Evolutionary conservation across 768 basidiomycete genomes (phyloP), one percentile per base, ranked within the genome.

Genomic region (Guyanaporus albipodus): DNA sequence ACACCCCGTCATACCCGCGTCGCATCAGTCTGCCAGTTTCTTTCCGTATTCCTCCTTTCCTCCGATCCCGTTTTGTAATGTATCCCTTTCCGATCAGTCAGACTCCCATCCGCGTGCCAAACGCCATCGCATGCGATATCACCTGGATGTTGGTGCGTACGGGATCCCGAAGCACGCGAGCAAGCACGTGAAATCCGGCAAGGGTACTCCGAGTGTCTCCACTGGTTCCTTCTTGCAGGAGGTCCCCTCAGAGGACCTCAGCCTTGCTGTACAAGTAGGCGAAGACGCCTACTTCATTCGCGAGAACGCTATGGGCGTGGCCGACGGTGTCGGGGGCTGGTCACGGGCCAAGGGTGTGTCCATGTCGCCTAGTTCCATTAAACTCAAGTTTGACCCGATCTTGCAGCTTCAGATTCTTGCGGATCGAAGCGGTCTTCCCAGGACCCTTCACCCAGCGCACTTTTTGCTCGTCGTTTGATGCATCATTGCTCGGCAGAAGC

Each of bases 291-390:
- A 92, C 60, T 91, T 91, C 52, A 68, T 90, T 6, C 71, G 79
- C 6, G 78, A 83, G 47, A 87, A 92, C 60, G 88, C 91, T 6
- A 84, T 98, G 74, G 94, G 94, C 15, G 85, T 98, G 8, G 91
- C 93, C 4, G 94, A 97, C 61, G 94, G 94, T 24, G 94, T 97
- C 1, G 94, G 94, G 0, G 93, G 93, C 0, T 96, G 92, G 93
- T 76, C 83, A 8, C 67, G 72, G 47, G 59, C 64, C 29, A 73
- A 57, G 48, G 65, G 62, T 59, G 46, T 63, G 72, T 73, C 56
- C 17, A 68, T 57, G 10, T 46, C 50, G 23, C 22, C 27, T 9
- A 5, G 8, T 29, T 4, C 17, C 11, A 48, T 50, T 35, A 47
- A 57, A 49, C 40, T 33, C 40, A 42, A 51, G 33, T 41, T 53